Evolutionary conservation across 768 basidiomycete species (phyloP), one percentile per base, ranked within the genome.

Genomic region (Trametes punicea): DNA sequence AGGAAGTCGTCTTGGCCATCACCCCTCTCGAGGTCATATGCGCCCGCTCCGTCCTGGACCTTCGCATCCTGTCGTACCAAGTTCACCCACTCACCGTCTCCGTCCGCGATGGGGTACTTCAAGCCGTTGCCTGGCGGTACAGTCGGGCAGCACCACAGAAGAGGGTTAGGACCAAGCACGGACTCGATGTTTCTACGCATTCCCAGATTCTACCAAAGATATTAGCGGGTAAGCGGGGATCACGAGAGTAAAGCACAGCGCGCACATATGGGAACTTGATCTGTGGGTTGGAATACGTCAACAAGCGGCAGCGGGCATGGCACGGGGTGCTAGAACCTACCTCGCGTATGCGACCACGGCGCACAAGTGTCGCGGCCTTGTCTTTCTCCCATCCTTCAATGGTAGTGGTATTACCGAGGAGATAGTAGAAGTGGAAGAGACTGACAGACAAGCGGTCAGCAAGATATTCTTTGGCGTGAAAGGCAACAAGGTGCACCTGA

Each of bases 321-420:
- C 27, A 7, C 15, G 15, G 6, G 41, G 21, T 30, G 42, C 46
- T 30, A 44, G 20, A 27, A 42, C 64, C 16, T 31, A 89, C 89
- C 73, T 93, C 88, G 47, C 79, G 82, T 55, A 98, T 87, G 70
- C 89, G 91, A 5, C 95, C 96, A 55, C 87, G 76, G 18, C 88
- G 82, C 47, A 91, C 83, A 63, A 99, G 79, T 0, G 83, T 88
- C 4, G 93, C 88, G 1, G 84, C 93, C 71, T 89, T 95, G 66
- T 98, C 94, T 72, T 98, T 98, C 71, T 99, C 97, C 91, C 92
- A 96, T 0, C 89, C 85, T 73, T 99, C 97, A 46, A 99, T 98
- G 0, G 97, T 98, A 0, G 96, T 99, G 2, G 87, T 84, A 70
- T 99, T 99, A 9, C 79, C 79, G 6, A 80, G 63, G 25, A 98